phyloP scores from a whole-genome alignment of 768 basidiomycete genomes.

The Lactarius psammicola region DNA sequence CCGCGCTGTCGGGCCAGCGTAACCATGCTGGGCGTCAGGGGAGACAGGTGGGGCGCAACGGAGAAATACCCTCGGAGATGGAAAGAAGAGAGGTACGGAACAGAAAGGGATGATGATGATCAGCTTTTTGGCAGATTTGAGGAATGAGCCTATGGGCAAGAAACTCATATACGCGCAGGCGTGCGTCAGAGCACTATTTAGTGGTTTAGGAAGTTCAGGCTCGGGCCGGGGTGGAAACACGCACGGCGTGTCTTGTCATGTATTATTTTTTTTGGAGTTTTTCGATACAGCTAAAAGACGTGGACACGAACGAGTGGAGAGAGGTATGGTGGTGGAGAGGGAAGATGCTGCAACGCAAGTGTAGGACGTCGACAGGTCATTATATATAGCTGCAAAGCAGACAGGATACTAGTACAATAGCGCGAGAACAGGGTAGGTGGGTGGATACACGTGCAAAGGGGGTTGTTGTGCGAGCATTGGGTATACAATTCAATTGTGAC shows the following conservation, averaged over 20 bases:
- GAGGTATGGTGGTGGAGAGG: background rate
- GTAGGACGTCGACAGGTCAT: constrained; percentile 20
- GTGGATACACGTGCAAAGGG: constrained; percentile 21
- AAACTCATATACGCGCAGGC: background rate
- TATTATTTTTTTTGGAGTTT: constrained; percentile 7
- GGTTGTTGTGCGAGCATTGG: constrained; percentile 18
- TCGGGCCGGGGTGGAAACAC: background rate
- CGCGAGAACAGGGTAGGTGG: constrained; percentile 12
- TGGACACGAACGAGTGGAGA: background rate
- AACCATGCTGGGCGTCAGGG: constrained; percentile 14
- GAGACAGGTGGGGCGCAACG: background rate
- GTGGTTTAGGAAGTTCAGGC: too few species aligned
- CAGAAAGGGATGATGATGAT: background rate
- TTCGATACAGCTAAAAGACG: constrained; percentile 21
- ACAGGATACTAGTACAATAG: constrained; percentile 23
- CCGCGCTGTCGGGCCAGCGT: constrained; percentile 6
- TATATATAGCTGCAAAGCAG: constrained; percentile 27
- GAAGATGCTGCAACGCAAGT: constrained; percentile 18
- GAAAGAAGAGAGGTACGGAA: constrained; percentile 12
- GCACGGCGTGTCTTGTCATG: constrained; percentile 3
- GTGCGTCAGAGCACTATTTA: background rate
- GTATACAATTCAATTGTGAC: constrained; percentile 27
- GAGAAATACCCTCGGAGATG: constrained; percentile 7
- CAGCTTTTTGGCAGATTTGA: background rate
- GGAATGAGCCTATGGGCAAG: background rate